A percentile compares a stretch with the other conserved stretches of the same genome.
Evolutionary conservation across 768 basidiomycete genomes (phyloP).

Genomic region (Psilocybe azurescens): DNA sequence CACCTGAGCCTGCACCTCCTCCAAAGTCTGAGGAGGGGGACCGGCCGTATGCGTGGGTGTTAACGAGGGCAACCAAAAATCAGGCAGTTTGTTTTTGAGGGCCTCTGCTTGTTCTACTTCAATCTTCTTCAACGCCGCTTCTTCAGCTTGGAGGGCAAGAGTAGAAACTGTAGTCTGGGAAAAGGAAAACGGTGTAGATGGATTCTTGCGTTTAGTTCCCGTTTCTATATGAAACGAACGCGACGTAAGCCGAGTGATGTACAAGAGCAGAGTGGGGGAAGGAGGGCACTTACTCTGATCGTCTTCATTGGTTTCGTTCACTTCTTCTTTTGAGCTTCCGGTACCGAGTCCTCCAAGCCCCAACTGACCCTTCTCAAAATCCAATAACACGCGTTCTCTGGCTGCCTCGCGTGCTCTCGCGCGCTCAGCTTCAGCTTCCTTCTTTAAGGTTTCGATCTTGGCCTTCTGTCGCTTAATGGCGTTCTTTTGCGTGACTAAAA

Average conservation of each 20-base stretch:
- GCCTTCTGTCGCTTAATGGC: conserved; percentile 92
- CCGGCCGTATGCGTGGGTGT: conserved; percentile 79
- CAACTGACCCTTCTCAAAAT: conserved; percentile 89
- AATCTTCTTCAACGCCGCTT: conserved; percentile 82
- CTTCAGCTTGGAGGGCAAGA: conserved; percentile 83
- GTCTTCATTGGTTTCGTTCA: conserved; percentile 6
- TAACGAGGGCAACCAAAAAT: conserved; percentile 96
- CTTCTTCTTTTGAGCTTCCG: conserved; percentile 40
- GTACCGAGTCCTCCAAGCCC: conserved; percentile 58
- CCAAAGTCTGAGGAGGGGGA: conserved; percentile 58
- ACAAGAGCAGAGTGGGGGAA: background rate
- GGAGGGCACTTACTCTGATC: background rate
- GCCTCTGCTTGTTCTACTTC: conserved; percentile 87
- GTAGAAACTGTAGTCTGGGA: conserved; percentile 73
- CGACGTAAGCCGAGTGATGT: background rate
- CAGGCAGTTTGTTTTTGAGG: conserved; percentile 87
- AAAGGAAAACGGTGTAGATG: conserved; percentile 61
- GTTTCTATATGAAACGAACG: conserved; percentile 36
- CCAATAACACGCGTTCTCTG: conserved; percentile 84
- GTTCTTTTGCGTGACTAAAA: conserved; percentile 83
- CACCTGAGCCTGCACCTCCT: conserved; percentile 55
- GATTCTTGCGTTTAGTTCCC: conserved; percentile 73
- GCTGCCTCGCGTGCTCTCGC: conserved; percentile 73
- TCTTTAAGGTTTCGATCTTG: conserved; percentile 72
- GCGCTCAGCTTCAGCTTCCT: conserved; percentile 83